phyloP scores from a whole-genome alignment of 1,284 basidiomycete genomes.

The Ceratobasidium sp. region DNA sequence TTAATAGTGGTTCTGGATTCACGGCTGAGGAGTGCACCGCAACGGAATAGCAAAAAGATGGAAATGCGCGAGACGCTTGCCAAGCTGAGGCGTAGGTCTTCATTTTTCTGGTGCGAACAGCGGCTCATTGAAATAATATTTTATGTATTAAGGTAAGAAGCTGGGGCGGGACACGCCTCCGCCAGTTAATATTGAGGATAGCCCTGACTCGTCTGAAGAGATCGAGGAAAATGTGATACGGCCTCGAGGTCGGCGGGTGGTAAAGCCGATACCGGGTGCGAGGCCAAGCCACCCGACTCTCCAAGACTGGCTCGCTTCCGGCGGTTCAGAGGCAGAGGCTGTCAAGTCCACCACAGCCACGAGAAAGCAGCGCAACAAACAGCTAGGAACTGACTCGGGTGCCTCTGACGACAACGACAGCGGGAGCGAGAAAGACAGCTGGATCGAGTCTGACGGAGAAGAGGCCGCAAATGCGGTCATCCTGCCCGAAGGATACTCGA shows the following conservation, averaged over 20 bases:
- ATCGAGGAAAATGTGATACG: slow-evolving; percentile 51
- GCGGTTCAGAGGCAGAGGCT: slow-evolving; percentile 49
- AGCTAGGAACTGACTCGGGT: slow-evolving; percentile 52
- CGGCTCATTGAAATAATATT: slow-evolving; percentile 1
- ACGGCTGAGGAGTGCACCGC: slow-evolving; percentile 70
- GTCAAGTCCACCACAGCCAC: slow-evolving; percentile 32
- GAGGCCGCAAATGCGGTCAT: slow-evolving; percentile 57
- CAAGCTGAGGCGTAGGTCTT: slow-evolving; percentile 66
- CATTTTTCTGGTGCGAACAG: slow-evolving; percentile 16
- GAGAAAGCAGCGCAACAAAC: slow-evolving; percentile 51
- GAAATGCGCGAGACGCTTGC: slow-evolving; percentile 72
- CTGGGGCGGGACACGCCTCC: slow-evolving; percentile 64
- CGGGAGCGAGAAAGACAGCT: slow-evolving; percentile 56
- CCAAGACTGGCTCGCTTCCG: slow-evolving; percentile 50
- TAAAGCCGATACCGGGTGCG: slow-evolving; percentile 49
- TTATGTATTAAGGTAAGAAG: slow-evolving; percentile 44
- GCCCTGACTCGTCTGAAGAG: slow-evolving; percentile 52
- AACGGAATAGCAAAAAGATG: slow-evolving; percentile 56
- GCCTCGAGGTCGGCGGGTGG: slow-evolving; percentile 22
- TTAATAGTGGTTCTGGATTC: slow-evolving; percentile 67
- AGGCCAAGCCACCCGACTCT: slow-evolving; percentile 47
- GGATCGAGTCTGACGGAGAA: slow-evolving; percentile 72
- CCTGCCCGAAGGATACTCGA: slow-evolving; percentile 79
- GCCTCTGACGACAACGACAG: slow-evolving; percentile 5
- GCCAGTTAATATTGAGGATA: slow-evolving; percentile 53